Base-by-base conservation (phyloP, 371 early-diverging fungal genomes). In the Lichtheimia hyalospora region DNA sequence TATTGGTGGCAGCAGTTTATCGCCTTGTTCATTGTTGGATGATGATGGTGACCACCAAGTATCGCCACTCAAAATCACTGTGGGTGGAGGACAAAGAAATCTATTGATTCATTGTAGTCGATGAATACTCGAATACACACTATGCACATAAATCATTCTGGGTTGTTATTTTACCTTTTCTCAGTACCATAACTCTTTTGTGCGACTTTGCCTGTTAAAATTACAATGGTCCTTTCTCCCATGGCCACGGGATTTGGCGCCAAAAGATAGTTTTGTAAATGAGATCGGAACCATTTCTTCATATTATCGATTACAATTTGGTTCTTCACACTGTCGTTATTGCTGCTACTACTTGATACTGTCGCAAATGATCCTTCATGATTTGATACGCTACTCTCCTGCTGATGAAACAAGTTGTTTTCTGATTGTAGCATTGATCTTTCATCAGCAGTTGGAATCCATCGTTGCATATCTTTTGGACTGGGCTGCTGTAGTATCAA, bases 101-200 rank as follows among this genome's bases (percentile, higher is more conserved):
- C 73, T 65, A 28, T 46, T n/a, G 16, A 21, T 25, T 60, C 54
- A 57, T 64, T 65, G n/a, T 58, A 52, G n/a, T 16, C 56, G 20
- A 52, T 34, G 52, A 34, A 34, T 34, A 8, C 2, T 24, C 40
- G 43, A 28, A 25, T 20, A 57, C n/a, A 2, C 57, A 13, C 0
- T 1, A 34, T 34, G 34, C 34, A 34, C 10, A 10, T 34, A 34
- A 34, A 34, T 34, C 34, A 34, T 34, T 34, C 34, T 34, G 34
- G 34, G 34, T 6, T 34, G 34, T 10, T 34, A 10, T 27, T 60
- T 18, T 63, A 68, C 58, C 89, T 79, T 68, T 89, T 89, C 59
- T 89, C 90, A 15, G 88, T 86, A 18, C 90, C 90, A 52, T 89
- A 89, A 15, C 87, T 86, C 58, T 89, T 89, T 72, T 89, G 90